Conservation (phyloP, 352 stramenopile species). For the Phytophthora podocarpi region DNA sequence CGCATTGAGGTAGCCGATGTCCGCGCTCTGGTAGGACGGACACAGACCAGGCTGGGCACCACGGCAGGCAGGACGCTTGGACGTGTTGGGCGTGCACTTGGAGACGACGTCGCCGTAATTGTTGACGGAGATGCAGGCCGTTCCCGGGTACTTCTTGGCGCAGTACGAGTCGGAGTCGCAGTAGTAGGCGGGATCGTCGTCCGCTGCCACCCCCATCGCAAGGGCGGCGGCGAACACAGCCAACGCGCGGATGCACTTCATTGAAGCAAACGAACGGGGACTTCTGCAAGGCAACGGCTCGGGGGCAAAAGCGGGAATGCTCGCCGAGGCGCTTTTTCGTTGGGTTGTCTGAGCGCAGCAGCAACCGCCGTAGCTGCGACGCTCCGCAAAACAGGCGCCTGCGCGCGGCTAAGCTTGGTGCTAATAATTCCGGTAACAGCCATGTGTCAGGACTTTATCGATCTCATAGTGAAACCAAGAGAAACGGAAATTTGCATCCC, state of each 20-base stretch:
- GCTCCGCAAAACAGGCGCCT: conserved; percentile 16
- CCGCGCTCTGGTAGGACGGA: conserved; percentile 76
- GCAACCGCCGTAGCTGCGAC: conserved; percentile 16
- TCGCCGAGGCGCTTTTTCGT: neutral
- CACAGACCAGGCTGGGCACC: conserved; percentile 73
- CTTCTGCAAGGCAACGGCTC: conserved; percentile 5
- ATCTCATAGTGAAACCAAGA: conserved; percentile 22
- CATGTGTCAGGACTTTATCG: conserved; percentile 12
- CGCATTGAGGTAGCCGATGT: conserved; percentile 78
- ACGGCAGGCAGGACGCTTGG: conserved; percentile 73
- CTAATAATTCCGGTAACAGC: conserved; percentile 13
- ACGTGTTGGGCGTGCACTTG: conserved; percentile 87
- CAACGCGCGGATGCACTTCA: conserved; percentile 51
- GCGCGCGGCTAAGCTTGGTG: neutral
- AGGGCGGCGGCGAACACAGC: conserved; percentile 38
- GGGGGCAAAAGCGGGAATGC: conserved; percentile 37
- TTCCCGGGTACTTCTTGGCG: conserved; percentile 62
- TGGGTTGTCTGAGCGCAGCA: conserved; percentile 8
- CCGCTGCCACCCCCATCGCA: conserved; percentile 31
- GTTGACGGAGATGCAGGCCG: conserved; percentile 80
- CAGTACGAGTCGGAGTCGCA: conserved; percentile 80
- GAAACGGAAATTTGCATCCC: conserved; percentile 24
- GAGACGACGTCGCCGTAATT: conserved; percentile 71
- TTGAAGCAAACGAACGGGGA: conserved; percentile 6
- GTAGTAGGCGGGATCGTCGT: conserved; percentile 47